Evolutionary conservation across 2,329 filamentous ascomycete genomes (phyloP).

Genomic region (Xylaria sp.): DNA sequence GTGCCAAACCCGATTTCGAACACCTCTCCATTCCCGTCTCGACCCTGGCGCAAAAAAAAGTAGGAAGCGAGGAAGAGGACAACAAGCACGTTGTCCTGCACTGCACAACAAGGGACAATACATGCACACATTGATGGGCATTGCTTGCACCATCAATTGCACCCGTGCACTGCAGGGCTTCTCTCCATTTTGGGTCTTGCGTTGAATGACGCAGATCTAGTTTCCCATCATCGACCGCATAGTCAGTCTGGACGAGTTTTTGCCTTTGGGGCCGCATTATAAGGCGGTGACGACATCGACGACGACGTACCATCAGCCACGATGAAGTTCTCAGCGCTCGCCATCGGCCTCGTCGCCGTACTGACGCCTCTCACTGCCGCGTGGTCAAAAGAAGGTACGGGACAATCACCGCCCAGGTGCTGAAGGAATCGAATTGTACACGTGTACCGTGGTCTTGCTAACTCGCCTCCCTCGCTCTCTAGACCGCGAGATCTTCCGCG

Average conservation of each 20-base stretch:
- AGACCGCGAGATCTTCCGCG: conserved; percentile 98
- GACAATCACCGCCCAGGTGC: neutral
- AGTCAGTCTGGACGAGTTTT: too few relatives aligned
- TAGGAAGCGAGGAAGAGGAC: neutral
- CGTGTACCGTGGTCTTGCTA: neutral
- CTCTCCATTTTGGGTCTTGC: neutral
- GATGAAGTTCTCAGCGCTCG: conserved; percentile 74
- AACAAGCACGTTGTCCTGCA: conserved; percentile 3
- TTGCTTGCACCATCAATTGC: conserved; percentile 13
- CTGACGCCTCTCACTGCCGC: conserved; percentile 71
- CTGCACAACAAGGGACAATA: neutral
- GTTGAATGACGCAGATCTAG: conserved; percentile 11
- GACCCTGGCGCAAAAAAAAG: neutral
- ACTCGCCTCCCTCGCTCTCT: conserved; percentile 6
- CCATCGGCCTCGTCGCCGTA: conserved; percentile 71
- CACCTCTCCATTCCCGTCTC: conserved; percentile 15
- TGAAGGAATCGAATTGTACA: neutral
- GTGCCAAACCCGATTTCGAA: conserved; percentile 2
- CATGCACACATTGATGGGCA: neutral
- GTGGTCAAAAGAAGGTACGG: conserved; percentile 83
- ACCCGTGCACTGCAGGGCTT: neutral
- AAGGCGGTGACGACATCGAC: neutral
- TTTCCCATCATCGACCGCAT: too few relatives aligned
- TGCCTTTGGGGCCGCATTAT: neutral
- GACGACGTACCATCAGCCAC: conserved; percentile 44